Base-by-base conservation (phyloP, 78 protist species). In the Thecamonas trahens region DNA sequence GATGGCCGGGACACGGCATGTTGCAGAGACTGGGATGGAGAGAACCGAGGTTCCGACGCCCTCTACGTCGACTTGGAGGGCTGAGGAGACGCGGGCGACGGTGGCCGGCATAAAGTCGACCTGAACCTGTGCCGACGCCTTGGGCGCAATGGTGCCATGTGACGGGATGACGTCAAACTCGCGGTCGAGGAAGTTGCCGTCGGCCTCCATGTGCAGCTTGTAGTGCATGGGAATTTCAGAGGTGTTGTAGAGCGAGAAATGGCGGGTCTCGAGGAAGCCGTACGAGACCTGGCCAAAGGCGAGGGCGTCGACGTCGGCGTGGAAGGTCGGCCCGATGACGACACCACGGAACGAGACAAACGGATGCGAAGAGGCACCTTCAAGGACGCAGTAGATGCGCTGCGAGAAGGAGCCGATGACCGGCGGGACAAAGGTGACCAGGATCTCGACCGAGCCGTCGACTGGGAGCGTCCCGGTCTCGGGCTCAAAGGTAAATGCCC, bases 251-350 rank as follows among this genome's bases (percentile, higher is more conserved):
- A 76, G 34, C 31, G 29, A 3, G 59, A 80, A n/a, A 29, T 4
- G 1, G 28, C 24, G 0, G 28, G 64, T 20, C 54, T 0, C 9
- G 50, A 53, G 8, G 62, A 85, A 76, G 50, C 72, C 80, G 31
- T 54, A 66, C 32, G 76, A 49, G 24, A 79, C 75, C n/a, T 0
- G 1, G 13, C 81, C 84, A 26, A 67, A 85, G 47, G 61, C 76
- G 20, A 85, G 34, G 44, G 17, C 65, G 17, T 61, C 52, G n/a
- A 31, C 63, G 34, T 76, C 83, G 39, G 73, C 40, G 64, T 71
- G 40, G 69, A 85, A 85, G 37, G 79, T 65, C 18, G 91, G 91
- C 40, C 86, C 91, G 53, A 85, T 34, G 14, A 79, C 85, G 44
- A 13, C 15, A 8, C 72, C 74, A 5, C 53, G 2, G 54, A 71